phyloP scores from a whole-genome alignment of 495 filamentous ascomycete species.

The Astrothelium macrocarpum region DNA sequence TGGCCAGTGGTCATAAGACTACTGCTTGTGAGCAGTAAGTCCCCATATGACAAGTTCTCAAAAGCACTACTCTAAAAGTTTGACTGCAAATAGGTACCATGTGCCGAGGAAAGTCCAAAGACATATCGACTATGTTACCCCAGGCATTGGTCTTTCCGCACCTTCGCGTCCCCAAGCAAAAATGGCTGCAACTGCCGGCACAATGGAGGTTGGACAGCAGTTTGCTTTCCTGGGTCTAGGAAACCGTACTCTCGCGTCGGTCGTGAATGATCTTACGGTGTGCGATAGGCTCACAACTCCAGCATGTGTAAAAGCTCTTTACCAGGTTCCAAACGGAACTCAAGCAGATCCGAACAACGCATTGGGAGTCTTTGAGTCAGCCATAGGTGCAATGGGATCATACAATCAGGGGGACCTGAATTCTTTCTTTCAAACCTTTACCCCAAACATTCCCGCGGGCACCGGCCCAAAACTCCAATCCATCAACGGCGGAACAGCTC shows the following conservation, averaged over 20 bases:
- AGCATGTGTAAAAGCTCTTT: constrained; percentile 13
- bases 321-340: constrained; percentile 12
- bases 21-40: constrained; percentile 19
- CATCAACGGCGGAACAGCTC: constrained; percentile 12
- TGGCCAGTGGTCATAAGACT: constrained; percentile 5
- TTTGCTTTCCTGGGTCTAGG: neutral
- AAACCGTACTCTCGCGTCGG: constrained; percentile 6
- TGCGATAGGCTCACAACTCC: constrained; percentile 16
- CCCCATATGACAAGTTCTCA: neutral
- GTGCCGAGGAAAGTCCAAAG: constrained; percentile 11
- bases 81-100: constrained; percentile 7
- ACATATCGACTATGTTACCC: constrained; percentile 20
- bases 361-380: constrained; percentile 12
- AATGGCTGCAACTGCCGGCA: neutral
- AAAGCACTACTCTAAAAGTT: neutral
- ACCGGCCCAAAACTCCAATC: constrained; percentile 5
- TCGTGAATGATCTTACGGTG: constrained; percentile 8
- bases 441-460: constrained; percentile 8
- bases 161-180: neutral
- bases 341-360: constrained; percentile 7
- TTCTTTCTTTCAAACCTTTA: constrained; percentile 13
- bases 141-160: constrained; percentile 15
- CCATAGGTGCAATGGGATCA: constrained; percentile 1
- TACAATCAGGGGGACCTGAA: constrained; percentile 15
- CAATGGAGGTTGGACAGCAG: neutral